Evolutionary conservation across 257 asterid genomes (phyloP), one percentile per base, ranked within the genome.

Genomic region (Scutellaria minor): DNA sequence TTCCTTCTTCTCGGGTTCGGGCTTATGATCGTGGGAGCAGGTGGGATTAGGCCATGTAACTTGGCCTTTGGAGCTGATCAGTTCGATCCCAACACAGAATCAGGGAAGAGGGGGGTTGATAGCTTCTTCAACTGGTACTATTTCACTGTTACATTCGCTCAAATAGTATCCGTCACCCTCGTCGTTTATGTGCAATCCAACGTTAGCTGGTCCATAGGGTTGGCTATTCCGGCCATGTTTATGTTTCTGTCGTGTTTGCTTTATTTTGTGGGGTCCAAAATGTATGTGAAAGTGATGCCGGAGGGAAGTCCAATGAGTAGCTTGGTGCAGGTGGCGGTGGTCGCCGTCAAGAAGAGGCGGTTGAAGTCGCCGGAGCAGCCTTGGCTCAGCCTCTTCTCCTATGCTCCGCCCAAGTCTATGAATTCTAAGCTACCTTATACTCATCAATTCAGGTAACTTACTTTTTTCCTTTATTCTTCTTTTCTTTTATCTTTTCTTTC

Each of bases 41-140:
- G 92, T 9, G 96, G 95, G 0, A 90, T 90, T 15, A 70, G 96
- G 75, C 96, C 96, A 2, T 89, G 94, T 54, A 87, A 88, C 80
- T 68, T 90, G 18, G 94, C 96, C 0, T 90, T 90, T 54, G 96
- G 96, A 7, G 96, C 89, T 8, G 96, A 90, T 55, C 96, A 90
- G 46, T 90, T 90, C 85, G 79, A 90, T 31, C 96, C 92, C n/a
- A 78, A 75, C 0, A 81, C 88, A 0, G 87, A 86, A 9, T 81
- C 89, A 0, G 95, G 95, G 4, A 85, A 81, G 51, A 68, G 88
- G 57, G 94, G 95, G 0, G 80, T 86, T 41, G 85, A 85, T 70
- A 87, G 96, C 57, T 90, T 90, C 90, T 88, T 90, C 86, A 90
- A 90, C 10, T 91, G 97, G 97, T 91, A 87, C 68, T 89, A 81